phyloP scores from a whole-genome alignment of 2,329 filamentous ascomycete genomes.

The Pseudocercospora cruenta region DNA sequence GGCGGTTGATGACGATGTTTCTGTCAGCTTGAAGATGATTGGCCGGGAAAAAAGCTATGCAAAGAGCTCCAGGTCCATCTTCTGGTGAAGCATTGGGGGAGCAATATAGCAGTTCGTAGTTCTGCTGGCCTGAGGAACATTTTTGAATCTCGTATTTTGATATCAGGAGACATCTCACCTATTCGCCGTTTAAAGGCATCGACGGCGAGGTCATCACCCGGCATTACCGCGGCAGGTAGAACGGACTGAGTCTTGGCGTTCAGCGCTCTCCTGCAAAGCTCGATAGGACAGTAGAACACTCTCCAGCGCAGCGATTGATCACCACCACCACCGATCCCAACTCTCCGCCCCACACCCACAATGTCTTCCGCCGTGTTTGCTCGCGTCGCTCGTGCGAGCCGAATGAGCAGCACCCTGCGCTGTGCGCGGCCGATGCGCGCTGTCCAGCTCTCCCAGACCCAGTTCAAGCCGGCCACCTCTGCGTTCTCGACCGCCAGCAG shows the following conservation, averaged over 20 bases:
- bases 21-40: neutral
- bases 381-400: slow-evolving; percentile 32
- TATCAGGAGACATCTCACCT: neutral
- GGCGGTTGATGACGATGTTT: neutral
- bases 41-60: neutral
- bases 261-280: slow-evolving; percentile 3
- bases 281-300: neutral
- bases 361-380: slow-evolving; percentile 38
- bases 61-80: neutral
- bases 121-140: neutral
- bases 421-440: slow-evolving; percentile 28
- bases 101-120: neutral
- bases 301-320: slow-evolving; percentile 7
- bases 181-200: neutral
- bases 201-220: neutral
- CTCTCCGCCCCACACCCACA: slow-evolving; percentile 23
- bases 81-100: neutral
- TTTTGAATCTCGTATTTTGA: neutral
- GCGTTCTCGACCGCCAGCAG: slow-evolving; percentile 58
- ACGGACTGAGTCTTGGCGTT: neutral
- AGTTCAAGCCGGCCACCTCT: slow-evolving; percentile 34
- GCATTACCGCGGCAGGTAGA: neutral
- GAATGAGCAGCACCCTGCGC: slow-evolving; percentile 29
- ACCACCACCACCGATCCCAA: slow-evolving; percentile 22
- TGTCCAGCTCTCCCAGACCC: slow-evolving; percentile 25